phyloP scores from a whole-genome alignment of 2,329 filamentous ascomycete genomes.

The Lasiodiplodia sp. region DNA sequence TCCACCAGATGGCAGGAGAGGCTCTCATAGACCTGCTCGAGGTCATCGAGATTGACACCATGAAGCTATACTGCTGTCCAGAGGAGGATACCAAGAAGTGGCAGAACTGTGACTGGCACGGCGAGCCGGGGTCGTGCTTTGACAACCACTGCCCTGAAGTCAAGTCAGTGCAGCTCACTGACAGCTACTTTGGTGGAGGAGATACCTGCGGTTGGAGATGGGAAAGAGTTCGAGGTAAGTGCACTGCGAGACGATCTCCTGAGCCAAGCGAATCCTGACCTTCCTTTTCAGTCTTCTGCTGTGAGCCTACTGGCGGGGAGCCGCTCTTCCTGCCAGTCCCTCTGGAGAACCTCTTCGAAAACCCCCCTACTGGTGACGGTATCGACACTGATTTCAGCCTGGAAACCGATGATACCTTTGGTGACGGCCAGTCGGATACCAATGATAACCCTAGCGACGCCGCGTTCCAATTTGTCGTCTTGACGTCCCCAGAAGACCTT shows the following conservation, averaged over 20 bases:
- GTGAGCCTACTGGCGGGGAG: constrained; percentile 39
- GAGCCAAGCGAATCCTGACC: background rate
- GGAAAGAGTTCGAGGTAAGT: constrained; percentile 34
- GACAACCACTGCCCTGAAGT: constrained; percentile 43
- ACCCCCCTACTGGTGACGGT: constrained; percentile 43
- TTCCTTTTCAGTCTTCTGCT: constrained; percentile 41
- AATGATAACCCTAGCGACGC: constrained; percentile 38
- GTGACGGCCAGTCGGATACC: constrained; percentile 33
- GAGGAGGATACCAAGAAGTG: constrained; percentile 38
- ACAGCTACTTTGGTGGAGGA: constrained; percentile 38
- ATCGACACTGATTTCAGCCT: constrained; percentile 40
- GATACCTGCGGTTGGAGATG: constrained; percentile 33
- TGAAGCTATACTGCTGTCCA: constrained; percentile 41
- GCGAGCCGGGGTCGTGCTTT: constrained; percentile 45
- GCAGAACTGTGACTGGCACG: constrained; percentile 48
- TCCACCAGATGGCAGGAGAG: constrained; percentile 29
- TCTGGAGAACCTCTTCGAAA: constrained; percentile 46
- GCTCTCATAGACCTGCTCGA: constrained; percentile 33
- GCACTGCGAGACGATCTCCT: background rate
- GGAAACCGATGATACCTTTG: constrained; percentile 35
- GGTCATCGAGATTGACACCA: constrained; percentile 22
- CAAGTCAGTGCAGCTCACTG: constrained; percentile 39
- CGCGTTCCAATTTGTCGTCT: constrained; percentile 45
- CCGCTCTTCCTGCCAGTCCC: constrained; percentile 47
- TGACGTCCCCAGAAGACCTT: constrained; percentile 44